A percentile compares a stretch with the other conserved stretches of the same genome.
phyloP scores from a whole-genome alignment of 306 rosid species.

The Heteromeles arbutifolia region DNA sequence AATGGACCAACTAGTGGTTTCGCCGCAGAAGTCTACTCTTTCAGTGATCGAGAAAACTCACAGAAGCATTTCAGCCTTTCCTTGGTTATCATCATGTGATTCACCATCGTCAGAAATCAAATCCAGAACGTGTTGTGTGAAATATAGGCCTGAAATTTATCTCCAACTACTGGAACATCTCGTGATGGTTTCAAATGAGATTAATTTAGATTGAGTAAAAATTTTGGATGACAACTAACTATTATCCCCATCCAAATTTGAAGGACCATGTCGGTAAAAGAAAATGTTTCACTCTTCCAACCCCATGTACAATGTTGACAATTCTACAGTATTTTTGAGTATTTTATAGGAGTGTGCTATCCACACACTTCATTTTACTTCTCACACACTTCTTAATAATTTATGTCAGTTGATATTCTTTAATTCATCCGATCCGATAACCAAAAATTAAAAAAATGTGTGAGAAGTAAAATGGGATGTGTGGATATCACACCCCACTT shows the following conservation, averaged over 20 bases:
- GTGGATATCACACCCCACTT: too few relatives aligned
- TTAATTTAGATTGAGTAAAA: not conserved
- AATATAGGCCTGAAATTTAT: rapidly evolving
- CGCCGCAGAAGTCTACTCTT: rapidly evolving
- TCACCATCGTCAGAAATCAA: rapidly evolving
- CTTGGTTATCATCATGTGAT: too few relatives aligned
- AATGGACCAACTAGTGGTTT: too few relatives aligned
- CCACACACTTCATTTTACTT: too few relatives aligned
- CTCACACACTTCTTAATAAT: too few relatives aligned
- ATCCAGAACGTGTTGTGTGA: rapidly evolving
- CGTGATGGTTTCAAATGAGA: not conserved
- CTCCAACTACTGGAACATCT: too few relatives aligned
- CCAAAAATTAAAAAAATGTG: too few relatives aligned
- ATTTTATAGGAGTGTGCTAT: too few relatives aligned
- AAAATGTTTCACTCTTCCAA: not conserved
- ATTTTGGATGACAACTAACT: not conserved
- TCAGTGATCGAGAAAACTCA: too few relatives aligned
- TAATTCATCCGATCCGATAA: too few relatives aligned
- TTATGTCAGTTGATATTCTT: too few relatives aligned
- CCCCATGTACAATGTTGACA: not conserved
- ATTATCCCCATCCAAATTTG: not conserved
- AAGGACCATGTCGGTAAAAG: not conserved
- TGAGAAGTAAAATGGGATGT: too few relatives aligned
- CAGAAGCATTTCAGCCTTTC: rapidly evolving
- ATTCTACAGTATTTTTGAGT: not conserved